These are phyloP conservation scores for Sugiyamaella marilandica DNA, from an alignment of 805 yeast genomes.

Conservation along the genomic window DNA sequence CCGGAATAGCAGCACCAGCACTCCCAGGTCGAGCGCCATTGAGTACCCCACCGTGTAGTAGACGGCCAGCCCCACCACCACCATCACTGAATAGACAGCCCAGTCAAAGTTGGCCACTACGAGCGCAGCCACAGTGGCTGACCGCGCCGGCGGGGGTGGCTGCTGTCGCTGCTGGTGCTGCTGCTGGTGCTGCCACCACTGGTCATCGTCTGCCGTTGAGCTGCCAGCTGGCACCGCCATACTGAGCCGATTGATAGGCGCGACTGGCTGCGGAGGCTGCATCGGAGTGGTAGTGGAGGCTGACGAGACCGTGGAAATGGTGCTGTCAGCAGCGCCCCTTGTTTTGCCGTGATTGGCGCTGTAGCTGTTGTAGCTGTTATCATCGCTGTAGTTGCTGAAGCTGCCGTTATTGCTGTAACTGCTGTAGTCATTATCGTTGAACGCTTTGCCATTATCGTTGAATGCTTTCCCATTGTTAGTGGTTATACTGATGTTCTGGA, in stretches of 20 bases:
- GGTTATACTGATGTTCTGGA: no score
- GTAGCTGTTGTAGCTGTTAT: no score
- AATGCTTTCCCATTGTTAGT: no score
- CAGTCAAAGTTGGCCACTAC: slow-evolving; percentile 51
- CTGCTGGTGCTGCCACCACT: background rate
- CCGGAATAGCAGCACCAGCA: slow-evolving; percentile 55
- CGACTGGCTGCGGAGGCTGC: slow-evolving; percentile 5
- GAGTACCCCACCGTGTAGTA: slow-evolving; percentile 55
- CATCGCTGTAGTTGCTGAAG: no score
- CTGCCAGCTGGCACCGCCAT: slow-evolving; percentile 1
- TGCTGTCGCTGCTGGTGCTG: slow-evolving; percentile 3
- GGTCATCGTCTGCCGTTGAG: background rate
- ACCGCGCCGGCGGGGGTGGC: slow-evolving; percentile 20
- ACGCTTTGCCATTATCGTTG: no score
- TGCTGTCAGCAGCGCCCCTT: no score
- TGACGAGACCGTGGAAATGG: no score
- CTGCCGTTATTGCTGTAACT: no score
- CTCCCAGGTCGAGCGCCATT: slow-evolving; percentile 57
- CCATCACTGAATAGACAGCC: slow-evolving; percentile 43
- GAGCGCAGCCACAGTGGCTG: slow-evolving; percentile 34
- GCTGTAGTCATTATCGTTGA: no score
- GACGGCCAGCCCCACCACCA: slow-evolving; percentile 54
- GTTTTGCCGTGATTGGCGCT: no score
- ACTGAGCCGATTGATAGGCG: slow-evolving; percentile 2
- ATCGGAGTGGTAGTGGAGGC: background rate